Evolutionary conservation across 257 asterid species (phyloP).

Genomic region (Salvia splendens): DNA sequence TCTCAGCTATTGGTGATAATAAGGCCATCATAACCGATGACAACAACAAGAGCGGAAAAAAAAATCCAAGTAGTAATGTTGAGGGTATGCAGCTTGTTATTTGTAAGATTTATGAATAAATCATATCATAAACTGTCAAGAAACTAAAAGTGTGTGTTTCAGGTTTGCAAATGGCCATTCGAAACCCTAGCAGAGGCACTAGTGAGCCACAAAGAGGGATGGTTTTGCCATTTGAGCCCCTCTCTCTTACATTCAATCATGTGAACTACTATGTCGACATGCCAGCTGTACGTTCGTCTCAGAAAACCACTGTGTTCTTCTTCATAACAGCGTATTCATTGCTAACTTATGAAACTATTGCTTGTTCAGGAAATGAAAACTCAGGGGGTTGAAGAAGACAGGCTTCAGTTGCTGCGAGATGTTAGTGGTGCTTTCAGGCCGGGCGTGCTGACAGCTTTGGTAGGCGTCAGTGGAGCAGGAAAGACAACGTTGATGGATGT

Average conservation of each 20-base stretch:
- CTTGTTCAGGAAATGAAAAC: constrained; percentile 75
- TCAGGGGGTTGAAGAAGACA: constrained; percentile 62
- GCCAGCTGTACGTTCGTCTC: constrained; percentile 68
- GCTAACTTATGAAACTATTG: constrained; percentile 19
- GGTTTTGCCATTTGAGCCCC: constrained; percentile 79
- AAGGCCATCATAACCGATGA: constrained; percentile 57
- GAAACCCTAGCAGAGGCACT: constrained; percentile 27
- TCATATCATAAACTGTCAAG: neutral
- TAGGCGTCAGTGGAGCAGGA: constrained; percentile 95
- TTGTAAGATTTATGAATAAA: neutral
- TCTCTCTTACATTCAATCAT: constrained; percentile 73
- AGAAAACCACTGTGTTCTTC: neutral
- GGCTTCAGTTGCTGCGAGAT: constrained; percentile 67
- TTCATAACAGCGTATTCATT: neutral
- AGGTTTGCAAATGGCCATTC: constrained; percentile 56
- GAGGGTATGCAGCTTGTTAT: constrained; percentile 43
- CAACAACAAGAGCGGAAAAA: constrained; percentile 34
- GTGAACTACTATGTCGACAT: constrained; percentile 77
- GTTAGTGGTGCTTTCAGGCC: constrained; percentile 86
- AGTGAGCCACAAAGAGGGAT: constrained; percentile 58
- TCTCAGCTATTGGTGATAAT: constrained; percentile 68
- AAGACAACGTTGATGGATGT: constrained; percentile 94
- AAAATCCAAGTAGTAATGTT: constrained; percentile 13
- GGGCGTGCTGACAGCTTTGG: constrained; percentile 75
- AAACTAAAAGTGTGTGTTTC: constrained; percentile 14